Evolutionary conservation across 2,329 filamentous ascomycete genomes (phyloP).

Genomic region (Colletotrichum gloeosporioides): DNA sequence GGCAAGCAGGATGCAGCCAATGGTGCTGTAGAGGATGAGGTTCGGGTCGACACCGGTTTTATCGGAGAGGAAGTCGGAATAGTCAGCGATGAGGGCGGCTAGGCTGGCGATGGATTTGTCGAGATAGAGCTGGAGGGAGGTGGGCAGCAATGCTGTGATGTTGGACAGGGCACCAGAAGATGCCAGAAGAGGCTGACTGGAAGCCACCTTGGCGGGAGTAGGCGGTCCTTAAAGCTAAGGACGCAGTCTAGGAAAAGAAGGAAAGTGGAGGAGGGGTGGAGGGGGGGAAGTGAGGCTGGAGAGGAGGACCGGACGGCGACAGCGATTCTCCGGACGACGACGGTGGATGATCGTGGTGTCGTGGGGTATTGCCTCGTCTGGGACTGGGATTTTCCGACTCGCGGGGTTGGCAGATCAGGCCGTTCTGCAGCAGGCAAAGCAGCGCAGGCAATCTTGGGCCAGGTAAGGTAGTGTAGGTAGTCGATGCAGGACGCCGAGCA

Average conservation of each 20-base stretch:
- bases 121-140: conserved; percentile 57
- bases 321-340: neutral
- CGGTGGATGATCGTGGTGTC: conserved; percentile 6
- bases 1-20: conserved; percentile 53
- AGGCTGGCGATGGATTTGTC: conserved; percentile 57
- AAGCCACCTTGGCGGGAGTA: conserved; percentile 65
- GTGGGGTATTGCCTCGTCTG: conserved; percentile 19
- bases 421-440: conserved; percentile 9
- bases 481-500: neutral
- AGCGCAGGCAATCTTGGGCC: neutral
- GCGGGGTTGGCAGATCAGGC: conserved; percentile 17
- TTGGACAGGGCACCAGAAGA: conserved; percentile 68
- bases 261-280: conserved; percentile 14
- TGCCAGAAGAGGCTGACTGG: conserved; percentile 61
- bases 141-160: conserved; percentile 55
- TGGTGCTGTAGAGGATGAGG: conserved; percentile 54
- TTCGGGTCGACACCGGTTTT: conserved; percentile 55
- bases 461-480: neutral
- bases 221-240: conserved; percentile 26
- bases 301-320: neutral
- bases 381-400: conserved; percentile 7
- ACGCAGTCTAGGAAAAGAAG: conserved; percentile 14
- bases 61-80: conserved; percentile 57
- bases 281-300: conserved; percentile 19
- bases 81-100: conserved; percentile 50